phyloP scores from a whole-genome alignment of 2,329 filamentous ascomycete genomes.

The Diaporthe sp. region DNA sequence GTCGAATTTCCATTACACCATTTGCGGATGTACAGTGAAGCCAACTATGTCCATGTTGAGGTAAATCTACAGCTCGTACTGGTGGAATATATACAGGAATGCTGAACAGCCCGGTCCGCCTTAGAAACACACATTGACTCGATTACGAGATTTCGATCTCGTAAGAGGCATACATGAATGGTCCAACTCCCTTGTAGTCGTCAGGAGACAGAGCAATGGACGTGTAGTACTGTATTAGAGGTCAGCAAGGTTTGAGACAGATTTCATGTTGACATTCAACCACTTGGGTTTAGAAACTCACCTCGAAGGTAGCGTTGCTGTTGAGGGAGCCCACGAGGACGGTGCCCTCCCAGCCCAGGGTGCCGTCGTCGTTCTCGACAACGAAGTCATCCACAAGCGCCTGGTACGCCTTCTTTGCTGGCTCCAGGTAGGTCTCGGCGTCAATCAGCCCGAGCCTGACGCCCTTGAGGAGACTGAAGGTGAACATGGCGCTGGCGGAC shows the following conservation, averaged over 20 bases:
- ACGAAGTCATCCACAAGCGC: slow-evolving; percentile 57
- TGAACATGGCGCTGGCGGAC: slow-evolving; percentile 60
- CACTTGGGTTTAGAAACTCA: slow-evolving; percentile 44
- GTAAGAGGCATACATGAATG: slow-evolving; percentile 51
- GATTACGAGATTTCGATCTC: slow-evolving; percentile 43
- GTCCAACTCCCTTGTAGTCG: slow-evolving; percentile 50
- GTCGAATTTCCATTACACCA: background rate
- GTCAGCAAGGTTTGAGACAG: background rate
- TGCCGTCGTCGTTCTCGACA: slow-evolving; percentile 56
- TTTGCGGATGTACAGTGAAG: background rate
- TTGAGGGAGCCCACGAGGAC: slow-evolving; percentile 62
- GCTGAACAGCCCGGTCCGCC: background rate
- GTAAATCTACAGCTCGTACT: slow-evolving; percentile 8
- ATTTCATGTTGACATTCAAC: background rate
- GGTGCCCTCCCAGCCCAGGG: slow-evolving; percentile 61
- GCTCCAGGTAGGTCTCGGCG: slow-evolving; percentile 44
- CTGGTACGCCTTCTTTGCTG: slow-evolving; percentile 53
- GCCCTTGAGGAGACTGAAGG: slow-evolving; percentile 56
- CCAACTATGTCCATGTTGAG: background rate
- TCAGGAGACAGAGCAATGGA: slow-evolving; percentile 49
- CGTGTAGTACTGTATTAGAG: slow-evolving; percentile 51
- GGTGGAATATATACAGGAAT: slow-evolving; percentile 25
- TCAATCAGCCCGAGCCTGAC: slow-evolving; percentile 50
- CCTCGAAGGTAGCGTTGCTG: slow-evolving; percentile 59
- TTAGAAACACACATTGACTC: background rate